Conservation (phyloP, 177 flowering plant species). For the Vitis hybrid region DNA sequence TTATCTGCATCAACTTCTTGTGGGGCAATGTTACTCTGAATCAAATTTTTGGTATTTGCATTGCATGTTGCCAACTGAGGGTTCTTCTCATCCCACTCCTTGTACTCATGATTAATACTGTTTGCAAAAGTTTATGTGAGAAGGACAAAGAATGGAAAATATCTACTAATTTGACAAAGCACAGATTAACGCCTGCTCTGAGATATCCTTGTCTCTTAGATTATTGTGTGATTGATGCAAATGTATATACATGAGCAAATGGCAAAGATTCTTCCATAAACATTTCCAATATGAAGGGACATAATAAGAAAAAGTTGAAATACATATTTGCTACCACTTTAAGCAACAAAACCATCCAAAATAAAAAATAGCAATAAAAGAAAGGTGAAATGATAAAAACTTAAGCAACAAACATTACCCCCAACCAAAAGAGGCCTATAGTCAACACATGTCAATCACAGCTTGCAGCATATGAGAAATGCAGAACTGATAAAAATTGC, state of each 20-base stretch:
- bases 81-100: slow-evolving; percentile 77
- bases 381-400: too few species aligned
- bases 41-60: slow-evolving; percentile 54
- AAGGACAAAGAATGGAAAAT: not conserved
- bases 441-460: too few species aligned
- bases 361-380: not conserved
- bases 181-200: not conserved
- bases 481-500: not conserved
- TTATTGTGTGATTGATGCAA: too few species aligned
- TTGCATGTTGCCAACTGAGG: slow-evolving; percentile 71
- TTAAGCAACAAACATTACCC: too few species aligned
- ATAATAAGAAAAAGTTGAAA: too few species aligned
- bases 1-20: slow-evolving; percentile 70
- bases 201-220: too few species aligned
- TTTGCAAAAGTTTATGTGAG: slow-evolving; percentile 11
- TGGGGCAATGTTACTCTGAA: slow-evolving; percentile 51
- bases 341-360: not conserved
- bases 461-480: not conserved
- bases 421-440: too few species aligned
- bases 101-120: slow-evolving; percentile 79
- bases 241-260: too few species aligned
- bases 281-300: too few species aligned
- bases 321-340: too few species aligned
- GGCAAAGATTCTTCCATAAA: too few species aligned
- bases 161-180: not conserved